A percentile compares a stretch with the other conserved stretches of the same genome.
These are phyloP conservation scores for Craspedostauros australis DNA, from an alignment of 108 stramenopile genomes.

Conservation along the genomic window DNA sequence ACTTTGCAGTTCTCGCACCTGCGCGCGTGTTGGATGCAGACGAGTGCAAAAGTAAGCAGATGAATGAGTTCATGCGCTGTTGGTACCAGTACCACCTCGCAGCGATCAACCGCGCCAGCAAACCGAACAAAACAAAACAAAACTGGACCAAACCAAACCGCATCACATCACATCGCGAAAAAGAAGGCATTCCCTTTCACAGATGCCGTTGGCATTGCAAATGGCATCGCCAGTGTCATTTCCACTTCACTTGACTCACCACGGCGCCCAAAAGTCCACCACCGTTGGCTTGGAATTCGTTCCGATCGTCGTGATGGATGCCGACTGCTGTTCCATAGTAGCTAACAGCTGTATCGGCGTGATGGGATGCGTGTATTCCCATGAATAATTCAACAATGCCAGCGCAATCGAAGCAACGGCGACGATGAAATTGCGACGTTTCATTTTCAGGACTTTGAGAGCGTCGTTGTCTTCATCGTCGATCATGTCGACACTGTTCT, in stretches of 20 bases:
- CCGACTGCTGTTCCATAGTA: constrained; percentile 53
- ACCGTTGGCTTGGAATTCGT: constrained; percentile 69
- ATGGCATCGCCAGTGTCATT: not conserved
- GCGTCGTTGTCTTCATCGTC: too few species aligned
- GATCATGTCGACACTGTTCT: too few species aligned
- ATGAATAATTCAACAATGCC: constrained; percentile 60
- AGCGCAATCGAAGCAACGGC: constrained; percentile 46
- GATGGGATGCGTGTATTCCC: constrained; percentile 66
- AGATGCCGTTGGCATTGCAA: too few species aligned
- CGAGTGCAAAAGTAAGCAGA: too few species aligned
- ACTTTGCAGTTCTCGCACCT: constrained; percentile 77
- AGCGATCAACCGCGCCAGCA: too few species aligned
- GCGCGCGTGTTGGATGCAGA: too few species aligned
- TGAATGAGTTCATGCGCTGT: too few species aligned
- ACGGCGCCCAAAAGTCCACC: constrained; percentile 85
- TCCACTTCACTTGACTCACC: constrained; percentile 14
- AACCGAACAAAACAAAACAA: too few species aligned
- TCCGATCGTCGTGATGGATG: constrained; percentile 50
- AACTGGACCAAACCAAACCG: too few species aligned
- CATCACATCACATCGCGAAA: too few species aligned
- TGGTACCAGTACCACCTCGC: too few species aligned
- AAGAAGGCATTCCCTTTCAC: too few species aligned
- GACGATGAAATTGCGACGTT: constrained; percentile 45
- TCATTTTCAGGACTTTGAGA: constrained; percentile 4
- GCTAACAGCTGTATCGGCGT: constrained; percentile 54